Evolutionary conservation across 352 stramenopile genomes (phyloP).

Genomic region (Hyaloperonospora arabidopsidis): DNA sequence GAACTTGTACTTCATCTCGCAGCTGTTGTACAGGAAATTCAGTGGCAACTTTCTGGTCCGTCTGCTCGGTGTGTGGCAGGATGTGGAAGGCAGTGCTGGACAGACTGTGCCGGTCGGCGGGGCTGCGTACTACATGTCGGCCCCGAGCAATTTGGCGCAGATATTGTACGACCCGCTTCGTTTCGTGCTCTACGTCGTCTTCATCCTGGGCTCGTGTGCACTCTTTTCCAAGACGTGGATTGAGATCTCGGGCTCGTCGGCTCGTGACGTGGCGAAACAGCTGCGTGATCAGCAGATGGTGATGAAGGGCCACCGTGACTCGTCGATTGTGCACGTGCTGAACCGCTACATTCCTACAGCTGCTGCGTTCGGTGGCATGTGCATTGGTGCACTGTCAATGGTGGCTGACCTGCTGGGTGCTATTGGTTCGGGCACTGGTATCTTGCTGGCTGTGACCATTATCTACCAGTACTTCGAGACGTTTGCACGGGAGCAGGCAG

Average conservation of each 20-base stretch:
- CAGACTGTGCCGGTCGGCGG: constrained; percentile 95
- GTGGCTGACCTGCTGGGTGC: constrained; percentile 97
- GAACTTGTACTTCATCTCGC: constrained; percentile 99
- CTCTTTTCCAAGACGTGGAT: constrained; percentile 99
- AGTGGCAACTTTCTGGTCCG: constrained; percentile 97
- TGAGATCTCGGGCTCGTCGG: constrained; percentile 96
- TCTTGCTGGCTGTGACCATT: constrained; percentile 98
- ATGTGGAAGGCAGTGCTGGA: constrained; percentile 90
- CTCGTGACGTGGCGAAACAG: constrained; percentile 97
- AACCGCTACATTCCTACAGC: constrained; percentile 99
- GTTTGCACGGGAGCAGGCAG: constrained; percentile 91
- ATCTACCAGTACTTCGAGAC: constrained; percentile 99
- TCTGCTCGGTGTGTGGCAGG: constrained; percentile 96
- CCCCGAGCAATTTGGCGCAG: constrained; percentile 91
- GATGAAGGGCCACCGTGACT: constrained; percentile 98
- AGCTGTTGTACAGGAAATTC: constrained; percentile 98
- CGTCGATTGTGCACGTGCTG: constrained; percentile 95
- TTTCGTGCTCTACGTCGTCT: constrained; percentile 97
- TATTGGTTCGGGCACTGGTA: constrained; percentile 98
- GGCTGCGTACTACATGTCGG: constrained; percentile 97
- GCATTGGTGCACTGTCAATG: constrained; percentile 98
- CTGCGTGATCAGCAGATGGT: constrained; percentile 98
- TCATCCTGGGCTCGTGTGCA: constrained; percentile 97
- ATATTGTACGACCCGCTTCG: constrained; percentile 98
- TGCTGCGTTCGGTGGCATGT: constrained; percentile 98